These are phyloP conservation scores for Pueraria montana DNA, from an alignment of 306 rosid species.

Conservation along the genomic window DNA sequence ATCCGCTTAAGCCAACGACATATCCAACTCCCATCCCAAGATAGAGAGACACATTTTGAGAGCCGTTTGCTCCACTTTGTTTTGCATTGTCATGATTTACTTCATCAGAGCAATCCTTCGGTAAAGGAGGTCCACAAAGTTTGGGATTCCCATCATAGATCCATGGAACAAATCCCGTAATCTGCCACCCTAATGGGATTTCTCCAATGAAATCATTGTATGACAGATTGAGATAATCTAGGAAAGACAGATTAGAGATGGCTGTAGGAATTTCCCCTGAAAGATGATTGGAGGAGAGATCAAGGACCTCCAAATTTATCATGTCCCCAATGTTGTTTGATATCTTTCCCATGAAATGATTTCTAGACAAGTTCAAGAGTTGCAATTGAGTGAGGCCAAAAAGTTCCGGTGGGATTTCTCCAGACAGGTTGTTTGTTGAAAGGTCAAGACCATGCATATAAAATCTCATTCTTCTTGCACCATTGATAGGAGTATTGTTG, in stretches of 20 bases:
- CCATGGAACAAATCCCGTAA: neutral
- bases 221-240: neutral
- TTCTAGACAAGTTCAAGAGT: neutral
- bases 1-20: neutral
- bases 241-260: neutral
- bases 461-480: too few species aligned
- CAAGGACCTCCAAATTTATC: neutral
- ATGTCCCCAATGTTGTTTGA: neutral
- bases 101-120: neutral
- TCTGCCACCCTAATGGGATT: neutral
- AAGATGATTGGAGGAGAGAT: constrained; percentile 2
- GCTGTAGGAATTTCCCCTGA: neutral
- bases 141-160: neutral
- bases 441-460: neutral
- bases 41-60: neutral
- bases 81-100: neutral
- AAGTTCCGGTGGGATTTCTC: constrained; percentile 23
- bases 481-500: neutral
- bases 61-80: neutral
- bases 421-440: neutral
- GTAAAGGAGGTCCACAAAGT: neutral
- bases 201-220: neutral
- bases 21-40: neutral
- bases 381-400: neutral
- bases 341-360: neutral